phyloP scores from a whole-genome alignment of 139 green algal genomes.

The Limnomonas spitsbergensis region DNA sequence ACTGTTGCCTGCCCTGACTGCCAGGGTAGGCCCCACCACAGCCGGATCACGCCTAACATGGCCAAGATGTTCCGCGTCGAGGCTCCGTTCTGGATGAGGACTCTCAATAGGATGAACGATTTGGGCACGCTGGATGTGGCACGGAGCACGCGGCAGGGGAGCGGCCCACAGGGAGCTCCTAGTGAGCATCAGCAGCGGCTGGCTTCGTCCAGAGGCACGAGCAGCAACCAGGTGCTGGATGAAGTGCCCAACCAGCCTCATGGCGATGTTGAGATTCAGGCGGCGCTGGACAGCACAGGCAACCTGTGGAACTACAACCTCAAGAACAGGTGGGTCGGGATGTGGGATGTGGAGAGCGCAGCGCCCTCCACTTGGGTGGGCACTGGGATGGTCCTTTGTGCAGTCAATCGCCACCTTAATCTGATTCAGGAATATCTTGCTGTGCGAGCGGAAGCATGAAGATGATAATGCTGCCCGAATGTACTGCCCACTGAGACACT shows the following conservation, averaged over 20 bases:
- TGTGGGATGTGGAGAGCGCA: background rate
- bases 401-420: too few relatives aligned
- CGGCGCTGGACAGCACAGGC: conserved; percentile 6
- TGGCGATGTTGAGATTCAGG: conserved; percentile 12
- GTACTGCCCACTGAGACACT: too few relatives aligned
- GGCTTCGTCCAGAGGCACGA: background rate
- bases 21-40: conserved; percentile 25
- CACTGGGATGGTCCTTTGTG: too few relatives aligned
- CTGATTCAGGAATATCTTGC: too few relatives aligned
- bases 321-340: background rate
- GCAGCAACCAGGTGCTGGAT: background rate
- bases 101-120: conserved; percentile 26
- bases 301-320: background rate
- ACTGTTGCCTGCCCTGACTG: conserved; percentile 45
- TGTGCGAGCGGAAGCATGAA: too few relatives aligned
- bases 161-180: background rate
- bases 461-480: too few relatives aligned
- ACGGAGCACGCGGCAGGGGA: background rate
- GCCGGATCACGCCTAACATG: conserved; percentile 42
- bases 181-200: background rate
- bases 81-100: conserved; percentile 33
- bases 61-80: conserved; percentile 37
- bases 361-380: too few relatives aligned
- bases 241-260: conserved; percentile 11
- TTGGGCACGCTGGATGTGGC: conserved; percentile 1